Evolutionary conservation across 768 basidiomycete genomes (phyloP).

Genomic region (Mycena rebaudengoi): DNA sequence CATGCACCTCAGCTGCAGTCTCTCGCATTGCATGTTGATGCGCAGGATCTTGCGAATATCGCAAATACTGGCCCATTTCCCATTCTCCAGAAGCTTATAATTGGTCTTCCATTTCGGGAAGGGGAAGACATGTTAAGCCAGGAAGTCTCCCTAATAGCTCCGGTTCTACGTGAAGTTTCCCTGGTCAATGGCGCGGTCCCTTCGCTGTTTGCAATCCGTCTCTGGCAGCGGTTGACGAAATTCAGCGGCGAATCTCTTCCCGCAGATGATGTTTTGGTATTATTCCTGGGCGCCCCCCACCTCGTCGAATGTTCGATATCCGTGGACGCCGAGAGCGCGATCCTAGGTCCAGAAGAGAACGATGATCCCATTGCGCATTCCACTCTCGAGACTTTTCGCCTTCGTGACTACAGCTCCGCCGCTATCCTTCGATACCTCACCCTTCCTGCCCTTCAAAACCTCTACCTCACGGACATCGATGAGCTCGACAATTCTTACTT

Average conservation of each 20-base stretch:
- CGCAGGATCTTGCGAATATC: neutral
- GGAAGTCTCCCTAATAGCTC: neutral
- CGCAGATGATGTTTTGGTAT: neutral
- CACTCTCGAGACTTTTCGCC: neutral
- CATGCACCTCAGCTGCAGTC: neutral
- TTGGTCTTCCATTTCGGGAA: neutral
- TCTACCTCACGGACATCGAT: neutral
- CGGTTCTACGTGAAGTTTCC: constrained; percentile 4
- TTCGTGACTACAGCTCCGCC: neutral
- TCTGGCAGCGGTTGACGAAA: constrained; percentile 4
- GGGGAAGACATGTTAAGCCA: no score
- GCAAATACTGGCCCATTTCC: neutral
- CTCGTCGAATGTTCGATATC: neutral
- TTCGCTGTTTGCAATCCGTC: neutral
- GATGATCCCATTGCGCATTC: neutral
- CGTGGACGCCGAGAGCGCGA: neutral
- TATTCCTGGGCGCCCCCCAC: neutral
- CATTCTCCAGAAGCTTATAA: neutral
- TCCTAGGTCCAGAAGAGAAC: neutral
- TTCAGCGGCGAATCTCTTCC: neutral
- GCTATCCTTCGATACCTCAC: neutral
- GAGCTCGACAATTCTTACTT: neutral
- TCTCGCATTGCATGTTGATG: neutral
- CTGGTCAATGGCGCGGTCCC: neutral
- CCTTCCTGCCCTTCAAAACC: neutral